Evolutionary conservation across 768 basidiomycete species (phyloP), one percentile per base, ranked within the genome.

Genomic region (Boletus rubescentipes): DNA sequence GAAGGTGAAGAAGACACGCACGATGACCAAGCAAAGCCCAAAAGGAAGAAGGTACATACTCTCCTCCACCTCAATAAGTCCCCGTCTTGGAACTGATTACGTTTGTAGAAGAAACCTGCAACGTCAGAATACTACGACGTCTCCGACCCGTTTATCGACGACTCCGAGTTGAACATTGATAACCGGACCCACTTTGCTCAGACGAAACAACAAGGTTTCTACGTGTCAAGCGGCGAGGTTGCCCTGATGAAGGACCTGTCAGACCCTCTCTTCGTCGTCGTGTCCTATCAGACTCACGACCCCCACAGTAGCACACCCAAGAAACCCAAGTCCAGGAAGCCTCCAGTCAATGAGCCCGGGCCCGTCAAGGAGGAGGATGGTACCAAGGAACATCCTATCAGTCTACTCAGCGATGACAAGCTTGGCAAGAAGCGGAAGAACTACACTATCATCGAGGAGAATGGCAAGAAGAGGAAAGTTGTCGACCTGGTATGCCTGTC

Each of bases 81-180:
- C 20, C 43, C 32, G 20, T 34, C 9, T 39, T 15, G 20, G 44
- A 35, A 10, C 55, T 67, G 9, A 68, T 36, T 31, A 1, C 37
- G 16, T 46, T 32, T 42, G 20, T 58, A 78, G 75, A 75, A 78
- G 68, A 85, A 84, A 65, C 80, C 76, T 52, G 67, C 71, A 1
- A 75, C 77, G 0, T 73, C 83, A 20, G 91, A 89, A 66, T 91
- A 93, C 64, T 99, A 99, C 77, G 96, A 99, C 73, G 77, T 86
- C 18, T 74, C 79, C 0, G 97, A 99, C 73, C 89, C 92, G 0
- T 98, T 98, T 75, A 97, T 99, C 66, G 97, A 99, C 77, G 97
- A 99, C 72, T 92, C 93, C 2, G 96, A 98, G 66, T 77, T 96
- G 51, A 86, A 84, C 23, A 74, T 95, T 42, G 95, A 98, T 74